Percentiles rank a stretch among this genome's conserved stretches.
Conservation (phyloP, 2,329 filamentous ascomycete genomes). For the Penicillium glabrum region DNA sequence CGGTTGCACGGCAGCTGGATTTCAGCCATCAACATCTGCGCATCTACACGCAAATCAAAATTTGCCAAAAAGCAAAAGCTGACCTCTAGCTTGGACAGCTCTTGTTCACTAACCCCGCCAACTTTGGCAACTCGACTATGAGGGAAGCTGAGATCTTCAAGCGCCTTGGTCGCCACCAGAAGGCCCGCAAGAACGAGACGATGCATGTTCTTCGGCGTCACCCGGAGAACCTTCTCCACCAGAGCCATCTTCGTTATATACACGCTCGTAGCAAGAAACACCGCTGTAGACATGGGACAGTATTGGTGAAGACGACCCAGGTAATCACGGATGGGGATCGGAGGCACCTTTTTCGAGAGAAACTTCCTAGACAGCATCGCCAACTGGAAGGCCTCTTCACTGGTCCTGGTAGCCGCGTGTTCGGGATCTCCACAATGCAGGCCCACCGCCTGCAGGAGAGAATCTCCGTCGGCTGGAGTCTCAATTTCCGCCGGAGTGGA, state of each 20-base stretch:
- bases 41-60: slow-evolving; percentile 71
- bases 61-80: slow-evolving; percentile 85
- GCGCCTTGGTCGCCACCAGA: slow-evolving; percentile 85
- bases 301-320: slow-evolving; percentile 82
- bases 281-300: slow-evolving; percentile 90
- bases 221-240: slow-evolving; percentile 72
- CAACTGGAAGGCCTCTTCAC: slow-evolving; percentile 75
- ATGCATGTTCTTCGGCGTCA: slow-evolving; percentile 83
- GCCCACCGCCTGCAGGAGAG: slow-evolving; percentile 28
- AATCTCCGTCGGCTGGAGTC: slow-evolving; percentile 23
- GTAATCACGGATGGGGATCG: slow-evolving; percentile 81
- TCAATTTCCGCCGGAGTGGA: slow-evolving; percentile 34
- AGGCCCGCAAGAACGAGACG: slow-evolving; percentile 80
- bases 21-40: slow-evolving; percentile 55
- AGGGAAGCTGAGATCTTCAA: slow-evolving; percentile 89
- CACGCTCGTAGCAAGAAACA: slow-evolving; percentile 83
- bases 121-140: slow-evolving; percentile 83
- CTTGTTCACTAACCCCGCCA: slow-evolving; percentile 78
- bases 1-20: slow-evolving; percentile 17
- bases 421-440: slow-evolving; percentile 36
- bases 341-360: slow-evolving; percentile 83
- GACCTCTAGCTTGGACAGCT: slow-evolving; percentile 83
- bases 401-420: slow-evolving; percentile 62
- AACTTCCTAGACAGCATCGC: slow-evolving; percentile 88
- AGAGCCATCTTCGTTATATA: slow-evolving; percentile 85